These are phyloP conservation scores for Penicillium sp. DNA, from an alignment of 2,329 filamentous ascomycete species.

Conservation along the genomic window DNA sequence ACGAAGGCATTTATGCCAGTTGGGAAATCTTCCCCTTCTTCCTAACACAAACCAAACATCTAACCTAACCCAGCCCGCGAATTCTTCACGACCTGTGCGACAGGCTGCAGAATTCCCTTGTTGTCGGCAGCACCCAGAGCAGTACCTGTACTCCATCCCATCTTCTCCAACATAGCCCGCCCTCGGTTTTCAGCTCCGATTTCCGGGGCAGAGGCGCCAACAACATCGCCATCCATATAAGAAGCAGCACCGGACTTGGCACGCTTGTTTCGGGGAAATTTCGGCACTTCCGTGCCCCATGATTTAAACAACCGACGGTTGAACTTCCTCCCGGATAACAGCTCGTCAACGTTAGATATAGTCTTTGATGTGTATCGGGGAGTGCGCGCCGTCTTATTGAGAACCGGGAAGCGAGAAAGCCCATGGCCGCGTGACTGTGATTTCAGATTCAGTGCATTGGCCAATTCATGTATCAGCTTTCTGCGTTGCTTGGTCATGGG, in stretches of 20 bases:
- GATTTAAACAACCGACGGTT: slow-evolving; percentile 26
- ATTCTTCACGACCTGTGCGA: slow-evolving; percentile 82
- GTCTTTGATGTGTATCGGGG: slow-evolving; percentile 57
- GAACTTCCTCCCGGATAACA: slow-evolving; percentile 36
- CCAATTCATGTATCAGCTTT: slow-evolving; percentile 76
- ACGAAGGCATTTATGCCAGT: background rate
- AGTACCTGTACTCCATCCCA: slow-evolving; percentile 91
- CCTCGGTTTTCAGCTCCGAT: slow-evolving; percentile 80
- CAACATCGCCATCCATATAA: slow-evolving; percentile 81
- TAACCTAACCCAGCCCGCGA: slow-evolving; percentile 77
- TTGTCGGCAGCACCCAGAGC: slow-evolving; percentile 78
- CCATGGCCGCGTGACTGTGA: slow-evolving; percentile 80
- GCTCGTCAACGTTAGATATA: slow-evolving; percentile 46
- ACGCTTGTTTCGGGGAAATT: slow-evolving; percentile 26
- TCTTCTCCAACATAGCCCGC: slow-evolving; percentile 85
- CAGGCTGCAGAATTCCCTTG: slow-evolving; percentile 82
- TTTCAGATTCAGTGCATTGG: slow-evolving; percentile 70
- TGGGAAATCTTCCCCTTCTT: too few species aligned
- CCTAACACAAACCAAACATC: background rate
- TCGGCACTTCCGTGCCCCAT: slow-evolving; percentile 22
- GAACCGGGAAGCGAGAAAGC: slow-evolving; percentile 68
- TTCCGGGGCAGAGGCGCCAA: slow-evolving; percentile 81
- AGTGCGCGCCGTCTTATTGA: slow-evolving; percentile 72
- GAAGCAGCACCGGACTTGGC: slow-evolving; percentile 47
- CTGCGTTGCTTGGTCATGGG: slow-evolving; percentile 79